Conservation (phyloP, 257 asterid genomes). For the Salvia miltiorrhiza region DNA sequence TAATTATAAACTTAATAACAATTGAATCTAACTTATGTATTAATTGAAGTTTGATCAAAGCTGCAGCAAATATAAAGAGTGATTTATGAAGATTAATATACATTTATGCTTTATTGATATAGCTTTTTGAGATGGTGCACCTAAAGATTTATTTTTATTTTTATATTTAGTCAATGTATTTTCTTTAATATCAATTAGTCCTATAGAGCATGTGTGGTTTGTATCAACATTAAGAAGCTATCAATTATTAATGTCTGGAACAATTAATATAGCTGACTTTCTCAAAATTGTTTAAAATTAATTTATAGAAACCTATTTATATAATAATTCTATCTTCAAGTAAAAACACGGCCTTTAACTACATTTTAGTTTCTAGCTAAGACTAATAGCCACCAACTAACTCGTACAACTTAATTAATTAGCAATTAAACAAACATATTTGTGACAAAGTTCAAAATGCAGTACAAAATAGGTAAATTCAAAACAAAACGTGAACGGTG, state of each 20-base stretch:
- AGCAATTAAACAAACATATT: neutral
- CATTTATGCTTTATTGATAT: neutral
- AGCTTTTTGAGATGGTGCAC: neutral
- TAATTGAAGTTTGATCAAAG: neutral
- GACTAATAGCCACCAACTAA: slow-evolving; percentile 8
- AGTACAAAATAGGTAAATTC: neutral
- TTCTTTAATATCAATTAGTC: slow-evolving; percentile 4
- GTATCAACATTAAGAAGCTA: slow-evolving; percentile 13
- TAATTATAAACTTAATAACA: neutral
- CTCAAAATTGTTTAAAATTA: neutral
- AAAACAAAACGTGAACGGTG: neutral
- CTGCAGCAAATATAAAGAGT: neutral
- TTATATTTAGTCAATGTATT: neutral
- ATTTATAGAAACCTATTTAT: neutral
- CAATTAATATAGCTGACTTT: slow-evolving; percentile 12
- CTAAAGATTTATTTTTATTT: neutral
- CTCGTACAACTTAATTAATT: neutral
- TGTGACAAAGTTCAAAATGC: neutral
- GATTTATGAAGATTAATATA: neutral
- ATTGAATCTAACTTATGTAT: neutral
- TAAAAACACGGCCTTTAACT: neutral
- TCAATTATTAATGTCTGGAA: neutral
- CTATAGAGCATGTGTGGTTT: slow-evolving; percentile 2
- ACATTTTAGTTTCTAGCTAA: slow-evolving; percentile 9
- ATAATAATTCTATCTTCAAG: neutral